Evolutionary conservation across 2,329 filamentous ascomycete genomes (phyloP), one percentile per base, ranked within the genome.

Genomic region (Reticulascus tulasneorum): DNA sequence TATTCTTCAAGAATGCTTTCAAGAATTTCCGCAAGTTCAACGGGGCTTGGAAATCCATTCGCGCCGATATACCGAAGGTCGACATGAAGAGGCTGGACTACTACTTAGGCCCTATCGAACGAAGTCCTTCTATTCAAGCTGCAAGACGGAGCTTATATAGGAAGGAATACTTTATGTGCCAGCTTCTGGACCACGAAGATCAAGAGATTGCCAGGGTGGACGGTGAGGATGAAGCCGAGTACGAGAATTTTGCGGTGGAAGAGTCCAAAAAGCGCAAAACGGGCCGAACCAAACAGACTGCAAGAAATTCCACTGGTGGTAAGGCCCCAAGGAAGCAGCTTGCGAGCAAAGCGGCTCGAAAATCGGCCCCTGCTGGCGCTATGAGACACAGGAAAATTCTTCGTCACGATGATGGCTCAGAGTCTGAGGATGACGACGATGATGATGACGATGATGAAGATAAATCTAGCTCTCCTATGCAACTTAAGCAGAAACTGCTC

Each of bases 261-360:
- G 13, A 12, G 8, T 16, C 12, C 9, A n/a, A 9, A 27, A 9
- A 16, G 25, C 17, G 3, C 12, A 27, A 10, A 16, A 27, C 17
- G 25, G 25, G 13, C 13, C 25, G 12, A 8, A 9, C 16, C 28
- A 8, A 17, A 16, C 7, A 29, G n/a, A 19, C 16, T 17, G 18
- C 9, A 13, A 19, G 16, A 6, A 82, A 95, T 77, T 84, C 81
- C 66, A 85, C 81, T 57, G 81, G 81, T 80, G 81, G 81, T 76
- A 84, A 85, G 75, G 81, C 81, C 54, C 80, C 80, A 47, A 79
- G 81, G 71, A 98, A 98, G 87, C 90, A 96, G 82, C 89, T 97
- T 62, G 91, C 91, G 58, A 95, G 90, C 78, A 96, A 96, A 86
- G 93, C 91, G 53, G 91, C 93, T 60, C 90, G 93, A 76, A 98